phyloP scores from a whole-genome alignment of 192 early-diverging fungal genomes.

The Backusella westeae region DNA sequence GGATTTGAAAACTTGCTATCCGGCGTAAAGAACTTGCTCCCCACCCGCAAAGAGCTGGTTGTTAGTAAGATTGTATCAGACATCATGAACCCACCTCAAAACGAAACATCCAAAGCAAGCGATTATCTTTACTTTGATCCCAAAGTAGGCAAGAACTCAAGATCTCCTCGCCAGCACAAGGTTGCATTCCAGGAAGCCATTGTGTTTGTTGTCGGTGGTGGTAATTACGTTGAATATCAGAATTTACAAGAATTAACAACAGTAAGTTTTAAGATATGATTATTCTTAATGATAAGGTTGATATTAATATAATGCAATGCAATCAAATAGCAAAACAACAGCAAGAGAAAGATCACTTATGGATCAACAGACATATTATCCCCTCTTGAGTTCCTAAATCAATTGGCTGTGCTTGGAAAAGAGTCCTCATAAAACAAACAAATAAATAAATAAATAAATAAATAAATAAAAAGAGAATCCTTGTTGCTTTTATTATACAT shows the following conservation, averaged over 20 bases:
- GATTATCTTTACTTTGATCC: slow-evolving; percentile 93
- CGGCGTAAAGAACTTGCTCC: slow-evolving; percentile 94
- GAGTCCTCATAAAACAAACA: slow-evolving; percentile 17
- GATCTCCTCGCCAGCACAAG: slow-evolving; percentile 41
- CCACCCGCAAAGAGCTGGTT: slow-evolving; percentile 85
- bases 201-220: slow-evolving; percentile 98
- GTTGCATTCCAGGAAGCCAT: slow-evolving; percentile 85
- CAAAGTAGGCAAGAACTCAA: slow-evolving; percentile 59
- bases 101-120: slow-evolving; percentile 57
- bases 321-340: slow-evolving; percentile 40
- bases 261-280: slow-evolving; percentile 36
- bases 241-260: slow-evolving; percentile 89
- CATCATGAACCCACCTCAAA: slow-evolving; percentile 72
- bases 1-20: slow-evolving; percentile 75
- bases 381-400: slow-evolving; percentile 75
- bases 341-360: slow-evolving; percentile 82
- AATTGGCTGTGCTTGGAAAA: slow-evolving; percentile 68
- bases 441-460: not conserved
- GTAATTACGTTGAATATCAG: slow-evolving; percentile 98
- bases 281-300: not conserved
- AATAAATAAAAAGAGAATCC: not conserved
- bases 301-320: slow-evolving; percentile 7
- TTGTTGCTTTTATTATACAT: too few species aligned
- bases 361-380: slow-evolving; percentile 90
- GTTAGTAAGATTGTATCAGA: slow-evolving; percentile 82